Evolutionary conservation across 176 grass and related monocot species (phyloP).

Genomic region (Aegilops umbellulata): DNA sequence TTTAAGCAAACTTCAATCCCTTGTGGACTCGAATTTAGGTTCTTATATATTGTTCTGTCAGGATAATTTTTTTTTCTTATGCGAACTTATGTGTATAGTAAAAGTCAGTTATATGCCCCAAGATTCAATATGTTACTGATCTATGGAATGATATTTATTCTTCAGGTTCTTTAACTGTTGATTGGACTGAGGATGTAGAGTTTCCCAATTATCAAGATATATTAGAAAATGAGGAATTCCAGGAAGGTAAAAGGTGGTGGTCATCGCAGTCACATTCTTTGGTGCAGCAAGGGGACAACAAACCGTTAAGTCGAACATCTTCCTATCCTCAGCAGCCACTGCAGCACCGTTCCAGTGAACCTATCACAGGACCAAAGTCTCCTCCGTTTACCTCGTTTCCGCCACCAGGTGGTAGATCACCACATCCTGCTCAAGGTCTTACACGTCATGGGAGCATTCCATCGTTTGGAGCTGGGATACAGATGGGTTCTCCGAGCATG

Average conservation of each 20-base stretch:
- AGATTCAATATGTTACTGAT: constrained; percentile 24
- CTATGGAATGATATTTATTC: constrained; percentile 38
- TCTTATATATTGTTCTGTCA: not conserved
- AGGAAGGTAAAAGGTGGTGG: constrained; percentile 84
- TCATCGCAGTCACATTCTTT: constrained; percentile 60
- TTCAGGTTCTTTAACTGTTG: constrained; percentile 89
- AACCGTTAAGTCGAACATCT: constrained; percentile 74
- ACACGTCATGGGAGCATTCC: constrained; percentile 98
- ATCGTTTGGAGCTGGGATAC: constrained; percentile 60
- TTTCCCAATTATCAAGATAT: constrained; percentile 63
- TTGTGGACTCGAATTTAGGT: not conserved
- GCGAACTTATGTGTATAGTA: not conserved
- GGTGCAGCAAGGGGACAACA: constrained; percentile 52
- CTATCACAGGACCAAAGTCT: constrained; percentile 58
- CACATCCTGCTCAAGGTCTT: constrained; percentile 53
- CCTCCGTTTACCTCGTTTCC: constrained; percentile 69
- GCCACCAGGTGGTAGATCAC: constrained; percentile 45
- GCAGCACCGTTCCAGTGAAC: constrained; percentile 69
- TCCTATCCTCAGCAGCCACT: constrained; percentile 84
- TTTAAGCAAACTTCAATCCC: not conserved
- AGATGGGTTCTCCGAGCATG: constrained; percentile 58
- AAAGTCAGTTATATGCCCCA: not conserved
- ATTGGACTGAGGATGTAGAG: constrained; percentile 80
- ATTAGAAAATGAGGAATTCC: constrained; percentile 60
- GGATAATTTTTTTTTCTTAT: not conserved